These are phyloP conservation scores for Microstegium vimineum DNA, from an alignment of 176 grass and related monocot species.

Conservation along the genomic window DNA sequence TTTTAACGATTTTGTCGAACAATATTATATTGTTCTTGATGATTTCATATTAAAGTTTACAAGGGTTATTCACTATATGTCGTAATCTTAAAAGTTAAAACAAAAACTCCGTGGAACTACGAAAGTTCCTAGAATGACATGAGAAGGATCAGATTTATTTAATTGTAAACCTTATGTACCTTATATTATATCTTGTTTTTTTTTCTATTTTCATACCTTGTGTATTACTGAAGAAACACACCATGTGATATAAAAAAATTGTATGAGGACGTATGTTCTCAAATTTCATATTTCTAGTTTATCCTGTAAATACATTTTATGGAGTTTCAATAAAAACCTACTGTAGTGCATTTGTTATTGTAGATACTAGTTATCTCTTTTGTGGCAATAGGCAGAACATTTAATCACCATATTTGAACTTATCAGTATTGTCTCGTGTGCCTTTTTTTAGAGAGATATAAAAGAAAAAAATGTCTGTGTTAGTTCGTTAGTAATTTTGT, in stretches of 20 bases:
- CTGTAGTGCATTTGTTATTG: not conserved
- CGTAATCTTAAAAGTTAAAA: not conserved
- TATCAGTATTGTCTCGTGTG: not conserved
- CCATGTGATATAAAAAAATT: not conserved
- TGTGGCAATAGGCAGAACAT: not conserved
- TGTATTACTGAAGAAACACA: slow-evolving; percentile 7
- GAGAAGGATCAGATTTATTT: not conserved
- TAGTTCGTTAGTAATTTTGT: slow-evolving; percentile 12
- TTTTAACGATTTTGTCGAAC: not conserved
- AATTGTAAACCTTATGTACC: not conserved
- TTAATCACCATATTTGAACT: slow-evolving; percentile 9
- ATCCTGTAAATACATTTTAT: not conserved
- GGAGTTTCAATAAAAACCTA: not conserved
- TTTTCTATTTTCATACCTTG: not conserved
- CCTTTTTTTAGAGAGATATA: not conserved
- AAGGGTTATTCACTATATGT: not conserved
- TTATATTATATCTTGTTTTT: not conserved
- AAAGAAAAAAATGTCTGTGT: not conserved
- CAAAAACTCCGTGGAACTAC: not conserved
- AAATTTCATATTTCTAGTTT: not conserved
- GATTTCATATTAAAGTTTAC: slow-evolving; percentile 4
- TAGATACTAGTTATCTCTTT: not conserved
- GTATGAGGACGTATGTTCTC: not conserved
- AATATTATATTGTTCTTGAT: slow-evolving; percentile 11
- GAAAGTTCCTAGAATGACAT: not conserved